phyloP scores from a whole-genome alignment of 768 basidiomycete genomes.

The Lactifluus subvellereus region DNA sequence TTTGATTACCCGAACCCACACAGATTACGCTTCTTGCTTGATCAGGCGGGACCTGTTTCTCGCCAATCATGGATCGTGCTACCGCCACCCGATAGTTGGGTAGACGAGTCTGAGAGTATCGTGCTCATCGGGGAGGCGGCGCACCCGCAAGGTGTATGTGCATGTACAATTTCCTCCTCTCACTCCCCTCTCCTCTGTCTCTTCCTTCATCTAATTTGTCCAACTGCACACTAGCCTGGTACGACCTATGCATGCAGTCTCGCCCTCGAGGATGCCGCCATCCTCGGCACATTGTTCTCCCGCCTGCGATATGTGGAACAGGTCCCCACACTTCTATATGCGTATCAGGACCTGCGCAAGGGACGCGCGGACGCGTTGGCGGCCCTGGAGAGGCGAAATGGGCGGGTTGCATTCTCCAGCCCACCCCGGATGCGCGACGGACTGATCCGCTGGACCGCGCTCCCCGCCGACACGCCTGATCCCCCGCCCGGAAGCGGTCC shows the following conservation, averaged over 20 bases:
- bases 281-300: slow-evolving; percentile 30
- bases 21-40: slow-evolving; percentile 19
- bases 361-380: slow-evolving; percentile 19
- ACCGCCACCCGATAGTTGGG: slow-evolving; percentile 34
- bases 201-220: neutral
- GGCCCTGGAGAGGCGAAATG: slow-evolving; percentile 7
- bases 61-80: slow-evolving; percentile 34
- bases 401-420: neutral
- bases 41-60: slow-evolving; percentile 12
- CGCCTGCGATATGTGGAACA: slow-evolving; percentile 26
- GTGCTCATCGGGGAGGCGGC: slow-evolving; percentile 36
- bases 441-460: slow-evolving; percentile 8
- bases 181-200: neutral
- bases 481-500: neutral
- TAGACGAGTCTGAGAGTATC: slow-evolving; percentile 33
- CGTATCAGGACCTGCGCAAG: slow-evolving; percentile 28
- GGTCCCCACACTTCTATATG: slow-evolving; percentile 27
- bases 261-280: slow-evolving; percentile 30
- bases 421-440: slow-evolving; percentile 10
- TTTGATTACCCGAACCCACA: neutral
- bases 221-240: slow-evolving; percentile 30
- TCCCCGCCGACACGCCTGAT: neutral
- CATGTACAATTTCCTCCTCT: neutral
- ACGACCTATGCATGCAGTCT: slow-evolving; percentile 30
- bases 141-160: slow-evolving; percentile 30